These are phyloP conservation scores for Helotiales sp. DNA, from an alignment of 2,329 filamentous ascomycete genomes.

Conservation along the genomic window DNA sequence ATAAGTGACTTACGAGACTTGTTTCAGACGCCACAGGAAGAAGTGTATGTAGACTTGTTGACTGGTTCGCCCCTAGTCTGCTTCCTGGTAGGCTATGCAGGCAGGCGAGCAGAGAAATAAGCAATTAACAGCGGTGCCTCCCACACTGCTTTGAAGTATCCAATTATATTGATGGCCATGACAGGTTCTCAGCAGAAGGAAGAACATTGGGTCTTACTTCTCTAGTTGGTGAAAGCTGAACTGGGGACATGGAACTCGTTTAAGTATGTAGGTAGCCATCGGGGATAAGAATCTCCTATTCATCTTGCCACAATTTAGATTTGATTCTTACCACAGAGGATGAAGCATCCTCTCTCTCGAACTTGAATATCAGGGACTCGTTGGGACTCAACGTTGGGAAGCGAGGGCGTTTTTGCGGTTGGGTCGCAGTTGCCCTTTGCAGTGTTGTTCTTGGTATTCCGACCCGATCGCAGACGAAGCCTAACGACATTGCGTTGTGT, in stretches of 20 bases:
- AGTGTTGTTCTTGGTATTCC: no score
- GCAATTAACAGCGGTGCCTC: slow-evolving; percentile 1
- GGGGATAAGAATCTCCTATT: no score
- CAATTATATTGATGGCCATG: not conserved
- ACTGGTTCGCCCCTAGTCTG: not conserved
- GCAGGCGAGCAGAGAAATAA: no score
- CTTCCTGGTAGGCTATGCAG: not conserved
- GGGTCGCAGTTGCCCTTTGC: not conserved
- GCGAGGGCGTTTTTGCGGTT: not conserved
- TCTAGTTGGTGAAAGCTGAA: not conserved
- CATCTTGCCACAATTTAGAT: not conserved
- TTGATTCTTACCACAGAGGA: not conserved
- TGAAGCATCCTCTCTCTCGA: not conserved
- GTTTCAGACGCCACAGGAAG: not conserved
- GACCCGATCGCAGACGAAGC: not conserved
- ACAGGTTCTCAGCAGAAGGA: not conserved
- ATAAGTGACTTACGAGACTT: not conserved
- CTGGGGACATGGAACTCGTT: not conserved
- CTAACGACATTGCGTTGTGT: not conserved
- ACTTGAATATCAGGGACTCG: not conserved
- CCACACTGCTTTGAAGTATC: not conserved
- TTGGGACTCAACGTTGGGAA: not conserved
- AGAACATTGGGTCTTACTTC: not conserved
- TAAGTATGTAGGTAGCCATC: not conserved
- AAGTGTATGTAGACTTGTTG: not conserved